A percentile compares a stretch with the other conserved stretches of the same genome.
Evolutionary conservation across 192 early-diverging fungal species (phyloP).

Genomic region (Coemansia sp.): DNA sequence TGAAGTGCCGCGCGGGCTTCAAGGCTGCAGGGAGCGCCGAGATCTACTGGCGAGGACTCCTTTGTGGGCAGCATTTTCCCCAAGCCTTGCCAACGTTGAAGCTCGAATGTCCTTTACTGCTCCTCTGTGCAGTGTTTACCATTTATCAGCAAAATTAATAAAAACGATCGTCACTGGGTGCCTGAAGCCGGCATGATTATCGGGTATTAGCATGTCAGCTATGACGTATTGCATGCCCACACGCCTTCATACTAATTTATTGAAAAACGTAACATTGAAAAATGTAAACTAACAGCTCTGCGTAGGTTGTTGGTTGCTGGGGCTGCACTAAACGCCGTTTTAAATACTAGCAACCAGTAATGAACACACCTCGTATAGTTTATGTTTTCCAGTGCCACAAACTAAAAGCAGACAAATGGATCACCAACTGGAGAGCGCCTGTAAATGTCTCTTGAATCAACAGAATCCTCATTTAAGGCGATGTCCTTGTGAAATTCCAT

Average conservation of each 20-base stretch:
- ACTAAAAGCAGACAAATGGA: no score
- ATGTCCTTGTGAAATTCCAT: no score
- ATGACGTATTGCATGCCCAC: neutral
- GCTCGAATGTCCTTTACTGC: neutral
- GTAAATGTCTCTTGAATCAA: no score
- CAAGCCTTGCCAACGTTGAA: neutral
- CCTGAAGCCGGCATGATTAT: neutral
- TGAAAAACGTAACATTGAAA: neutral
- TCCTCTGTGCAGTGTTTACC: neutral
- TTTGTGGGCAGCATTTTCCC: neutral
- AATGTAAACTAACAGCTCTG: neutral
- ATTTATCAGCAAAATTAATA: neutral
- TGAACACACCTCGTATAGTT: neutral
- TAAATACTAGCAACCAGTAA: neutral
- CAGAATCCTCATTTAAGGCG: no score
- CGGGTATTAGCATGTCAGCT: neutral
- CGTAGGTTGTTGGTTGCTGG: neutral
- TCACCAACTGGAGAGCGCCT: no score
- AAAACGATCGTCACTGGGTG: neutral
- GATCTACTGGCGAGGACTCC: neutral
- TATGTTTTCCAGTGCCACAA: no score
- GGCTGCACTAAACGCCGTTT: neutral
- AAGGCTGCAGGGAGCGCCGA: constrained; percentile 6
- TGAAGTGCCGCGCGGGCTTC: neutral
- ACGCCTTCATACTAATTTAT: neutral